Base-by-base conservation (phyloP, 257 asterid species). In the Solanum sitiens region DNA sequence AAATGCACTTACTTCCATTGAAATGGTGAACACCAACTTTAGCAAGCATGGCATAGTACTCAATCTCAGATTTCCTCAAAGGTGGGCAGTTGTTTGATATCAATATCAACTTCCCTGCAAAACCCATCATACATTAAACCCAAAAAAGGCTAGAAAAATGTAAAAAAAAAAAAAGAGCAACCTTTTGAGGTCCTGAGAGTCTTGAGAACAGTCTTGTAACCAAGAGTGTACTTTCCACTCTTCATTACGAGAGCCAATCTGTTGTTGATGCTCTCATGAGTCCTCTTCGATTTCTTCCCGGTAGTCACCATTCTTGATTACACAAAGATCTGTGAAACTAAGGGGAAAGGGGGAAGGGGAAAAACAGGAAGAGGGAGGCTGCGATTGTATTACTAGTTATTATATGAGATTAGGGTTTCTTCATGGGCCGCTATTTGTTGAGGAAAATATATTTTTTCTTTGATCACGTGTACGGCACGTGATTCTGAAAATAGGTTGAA, bases 61-160 rank as follows among this genome's bases (percentile, higher is more conserved):
- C 98, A 71, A 95, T 95, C 94, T 95, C 98, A 4, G 98, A 94
- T 85, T 95, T 95, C 92, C 98, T 94, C 94, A 94, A 84, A 0
- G 98, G 97, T 2, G 98, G 98, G 74, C 98, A 95, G 86, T 95
- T 94, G 93, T 92, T 93, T 2, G 98, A 94, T 42, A 95, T 95
- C 95, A 95, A 90, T 9, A 95, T 91, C 94, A 94, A 91, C 89
- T 95, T 95, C 70, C 94, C 97, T 95, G 91, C 32, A 63, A 87
- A 10, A 23, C 8, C 70, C 85, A 77, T 27, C 40, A 16, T 16
- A 33, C 25, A 39, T 65, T 14, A 40, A 21, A 11, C 73, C 73
- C 25, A n/a, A 35, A 61, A 27, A 61, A 16, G 18, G 8, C 11
- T 12, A 83, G 7, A 76, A 35, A 35, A 35, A 35, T 30, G 80